A percentile compares a stretch with the other conserved stretches of the same genome.
These are phyloP conservation scores for Botryotinia narcissicola DNA, from an alignment of 2,329 filamentous ascomycete genomes.

Conservation along the genomic window DNA sequence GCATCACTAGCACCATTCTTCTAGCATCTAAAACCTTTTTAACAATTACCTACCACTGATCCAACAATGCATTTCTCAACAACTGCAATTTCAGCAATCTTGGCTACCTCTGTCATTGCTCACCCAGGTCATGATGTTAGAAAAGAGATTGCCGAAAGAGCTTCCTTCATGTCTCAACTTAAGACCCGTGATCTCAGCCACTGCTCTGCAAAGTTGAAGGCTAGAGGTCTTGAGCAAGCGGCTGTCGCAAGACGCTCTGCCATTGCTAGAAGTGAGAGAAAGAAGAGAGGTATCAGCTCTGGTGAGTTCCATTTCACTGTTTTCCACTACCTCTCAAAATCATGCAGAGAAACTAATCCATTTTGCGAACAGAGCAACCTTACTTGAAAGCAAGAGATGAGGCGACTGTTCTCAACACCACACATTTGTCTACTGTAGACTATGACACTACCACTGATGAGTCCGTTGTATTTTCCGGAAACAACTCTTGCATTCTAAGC, in stretches of 20 bases:
- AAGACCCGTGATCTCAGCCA: slow-evolving; percentile 40
- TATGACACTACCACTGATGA: slow-evolving; percentile 40
- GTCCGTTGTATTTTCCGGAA: slow-evolving; percentile 43
- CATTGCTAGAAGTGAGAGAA: slow-evolving; percentile 38
- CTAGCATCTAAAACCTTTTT: background rate
- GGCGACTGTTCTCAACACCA: slow-evolving; percentile 22
- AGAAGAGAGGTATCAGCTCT: slow-evolving; percentile 35
- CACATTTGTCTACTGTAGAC: slow-evolving; percentile 26
- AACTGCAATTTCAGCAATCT: background rate
- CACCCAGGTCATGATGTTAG: slow-evolving; percentile 43
- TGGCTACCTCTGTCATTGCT: slow-evolving; percentile 26
- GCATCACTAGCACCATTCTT: background rate
- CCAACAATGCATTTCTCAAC: slow-evolving; percentile 2
- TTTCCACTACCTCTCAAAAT: background rate
- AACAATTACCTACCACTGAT: background rate
- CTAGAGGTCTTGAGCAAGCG: slow-evolving; percentile 40
- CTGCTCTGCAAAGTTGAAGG: slow-evolving; percentile 42
- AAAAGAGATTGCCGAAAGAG: slow-evolving; percentile 40
- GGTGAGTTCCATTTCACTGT: background rate
- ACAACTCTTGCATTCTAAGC: slow-evolving; percentile 49
- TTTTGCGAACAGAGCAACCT: background rate
- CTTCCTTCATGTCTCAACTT: slow-evolving; percentile 39
- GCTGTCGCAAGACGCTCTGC: slow-evolving; percentile 40
- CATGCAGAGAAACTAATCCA: background rate
- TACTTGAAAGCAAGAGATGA: slow-evolving; percentile 24